Evolutionary conservation across 2,329 filamentous ascomycete species (phyloP).

Genomic region (Penicillium sp.): DNA sequence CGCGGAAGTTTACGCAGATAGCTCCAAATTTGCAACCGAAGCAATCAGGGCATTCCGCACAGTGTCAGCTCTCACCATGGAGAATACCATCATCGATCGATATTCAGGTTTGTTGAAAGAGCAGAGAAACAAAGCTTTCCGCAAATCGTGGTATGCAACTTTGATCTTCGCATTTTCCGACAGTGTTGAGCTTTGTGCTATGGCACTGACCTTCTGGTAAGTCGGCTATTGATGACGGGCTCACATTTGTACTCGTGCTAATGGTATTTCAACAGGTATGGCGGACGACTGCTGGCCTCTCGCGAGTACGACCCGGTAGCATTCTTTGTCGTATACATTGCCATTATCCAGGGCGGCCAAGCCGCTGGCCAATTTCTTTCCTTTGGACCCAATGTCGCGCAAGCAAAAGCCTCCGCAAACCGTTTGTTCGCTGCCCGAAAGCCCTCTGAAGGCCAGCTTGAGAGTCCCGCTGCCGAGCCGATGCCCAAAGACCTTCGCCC

Average conservation of each 20-base stretch:
- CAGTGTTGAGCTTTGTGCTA: slow-evolving; percentile 63
- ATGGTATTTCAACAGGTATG: slow-evolving; percentile 37
- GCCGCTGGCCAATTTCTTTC: slow-evolving; percentile 67
- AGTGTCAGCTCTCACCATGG: slow-evolving; percentile 69
- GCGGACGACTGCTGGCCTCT: slow-evolving; percentile 58
- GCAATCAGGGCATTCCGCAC: slow-evolving; percentile 74
- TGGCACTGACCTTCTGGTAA: slow-evolving; percentile 61
- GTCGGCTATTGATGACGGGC: neutral
- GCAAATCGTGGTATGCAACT: slow-evolving; percentile 63
- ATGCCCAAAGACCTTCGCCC: slow-evolving; percentile 13
- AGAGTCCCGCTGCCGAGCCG: neutral
- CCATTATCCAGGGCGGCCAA: slow-evolving; percentile 68
- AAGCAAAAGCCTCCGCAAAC: slow-evolving; percentile 40
- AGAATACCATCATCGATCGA: slow-evolving; percentile 62
- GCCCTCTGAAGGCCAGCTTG: neutral
- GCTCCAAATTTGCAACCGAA: slow-evolving; percentile 73
- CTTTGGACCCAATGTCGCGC: slow-evolving; percentile 59
- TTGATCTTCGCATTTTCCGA: slow-evolving; percentile 70
- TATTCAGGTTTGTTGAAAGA: slow-evolving; percentile 61
- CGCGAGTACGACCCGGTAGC: slow-evolving; percentile 50
- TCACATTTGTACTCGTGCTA: too few species aligned
- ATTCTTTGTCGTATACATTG: slow-evolving; percentile 65
- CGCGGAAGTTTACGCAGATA: slow-evolving; percentile 67
- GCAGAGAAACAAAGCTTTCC: slow-evolving; percentile 62
- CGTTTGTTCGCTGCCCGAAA: slow-evolving; percentile 36